A percentile compares a stretch with the other conserved stretches of the same genome.
Conservation (phyloP, 257 asterid species). For the Petunia axillaris region DNA sequence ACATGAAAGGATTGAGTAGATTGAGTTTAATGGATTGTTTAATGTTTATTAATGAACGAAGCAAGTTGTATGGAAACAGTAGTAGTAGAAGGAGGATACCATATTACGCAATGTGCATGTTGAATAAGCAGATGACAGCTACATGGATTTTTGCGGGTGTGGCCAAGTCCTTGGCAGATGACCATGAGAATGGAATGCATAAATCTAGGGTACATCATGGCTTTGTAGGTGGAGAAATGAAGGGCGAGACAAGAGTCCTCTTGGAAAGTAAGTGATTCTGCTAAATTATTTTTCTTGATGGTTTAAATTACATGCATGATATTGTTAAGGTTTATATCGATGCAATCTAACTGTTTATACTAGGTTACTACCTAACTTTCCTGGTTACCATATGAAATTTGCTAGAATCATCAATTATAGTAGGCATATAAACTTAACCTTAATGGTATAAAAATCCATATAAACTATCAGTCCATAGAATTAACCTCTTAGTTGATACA, state of each 20-base stretch:
- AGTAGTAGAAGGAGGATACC: conserved; percentile 30
- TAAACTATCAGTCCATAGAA: no score
- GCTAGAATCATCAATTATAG: no score
- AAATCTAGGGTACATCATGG: background rate
- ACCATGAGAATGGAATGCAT: background rate
- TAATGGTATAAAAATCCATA: no score
- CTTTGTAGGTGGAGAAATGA: background rate
- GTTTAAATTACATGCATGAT: no score
- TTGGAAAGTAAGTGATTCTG: background rate
- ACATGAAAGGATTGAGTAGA: conserved; percentile 40
- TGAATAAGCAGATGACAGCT: conserved; percentile 40
- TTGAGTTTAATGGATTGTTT: conserved; percentile 43
- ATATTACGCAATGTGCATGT: conserved; percentile 37
- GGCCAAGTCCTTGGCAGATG: background rate
- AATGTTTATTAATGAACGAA: conserved; percentile 35
- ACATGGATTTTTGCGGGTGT: conserved; percentile 27
- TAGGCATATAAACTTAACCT: no score
- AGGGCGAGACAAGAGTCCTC: background rate
- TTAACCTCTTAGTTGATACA: no score
- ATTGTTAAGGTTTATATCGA: no score
- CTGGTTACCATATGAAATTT: no score
- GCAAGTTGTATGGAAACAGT: conserved; percentile 21
- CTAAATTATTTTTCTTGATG: background rate
- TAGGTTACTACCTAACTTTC: no score
- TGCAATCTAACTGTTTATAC: no score